A percentile compares a stretch with the other conserved stretches of the same genome.
phyloP scores from a whole-genome alignment of 208 protist genomes.

The Crithidia thermophila region DNA sequence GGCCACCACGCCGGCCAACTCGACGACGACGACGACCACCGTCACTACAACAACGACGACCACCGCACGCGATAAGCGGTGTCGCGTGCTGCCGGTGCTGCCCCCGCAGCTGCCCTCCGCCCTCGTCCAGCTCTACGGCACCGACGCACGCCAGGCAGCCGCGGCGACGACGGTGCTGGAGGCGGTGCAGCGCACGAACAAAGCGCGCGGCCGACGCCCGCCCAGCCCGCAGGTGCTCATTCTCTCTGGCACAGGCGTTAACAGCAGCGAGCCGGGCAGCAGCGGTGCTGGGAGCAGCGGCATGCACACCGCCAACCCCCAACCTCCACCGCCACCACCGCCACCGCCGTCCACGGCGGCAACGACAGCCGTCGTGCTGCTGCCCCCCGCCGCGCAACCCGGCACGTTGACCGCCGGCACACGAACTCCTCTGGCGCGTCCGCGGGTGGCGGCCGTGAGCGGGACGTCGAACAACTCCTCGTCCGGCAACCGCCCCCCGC shows the following conservation, averaged over 20 bases:
- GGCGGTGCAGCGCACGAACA: constrained; percentile 14
- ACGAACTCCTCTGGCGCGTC: not conserved
- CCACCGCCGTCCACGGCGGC: not conserved
- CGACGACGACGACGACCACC: not conserved
- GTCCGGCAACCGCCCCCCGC: not conserved
- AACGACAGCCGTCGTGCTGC: not conserved
- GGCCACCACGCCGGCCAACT: not conserved
- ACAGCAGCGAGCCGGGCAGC: not conserved
- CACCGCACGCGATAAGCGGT: not conserved
- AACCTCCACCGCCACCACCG: not conserved
- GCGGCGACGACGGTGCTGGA: constrained; percentile 15
- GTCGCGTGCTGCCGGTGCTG: constrained; percentile 14
- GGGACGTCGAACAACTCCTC: constrained; percentile 6
- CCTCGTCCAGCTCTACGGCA: constrained; percentile 10
- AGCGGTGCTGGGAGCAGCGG: not conserved
- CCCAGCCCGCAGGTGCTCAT: not conserved
- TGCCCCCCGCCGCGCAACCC: not conserved
- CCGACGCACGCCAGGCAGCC: constrained; percentile 4
- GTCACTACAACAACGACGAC: not conserved
- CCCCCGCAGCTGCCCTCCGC: not conserved
- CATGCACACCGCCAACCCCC: not conserved
- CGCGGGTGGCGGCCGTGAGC: constrained; percentile 2
- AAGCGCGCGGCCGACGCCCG: constrained; percentile 3
- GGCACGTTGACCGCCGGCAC: not conserved
- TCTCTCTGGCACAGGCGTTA: not conserved